A percentile compares a stretch with the other conserved stretches of the same genome.
These are phyloP conservation scores for Xylaria scruposa DNA, from an alignment of 495 filamentous ascomycete genomes.

Conservation along the genomic window DNA sequence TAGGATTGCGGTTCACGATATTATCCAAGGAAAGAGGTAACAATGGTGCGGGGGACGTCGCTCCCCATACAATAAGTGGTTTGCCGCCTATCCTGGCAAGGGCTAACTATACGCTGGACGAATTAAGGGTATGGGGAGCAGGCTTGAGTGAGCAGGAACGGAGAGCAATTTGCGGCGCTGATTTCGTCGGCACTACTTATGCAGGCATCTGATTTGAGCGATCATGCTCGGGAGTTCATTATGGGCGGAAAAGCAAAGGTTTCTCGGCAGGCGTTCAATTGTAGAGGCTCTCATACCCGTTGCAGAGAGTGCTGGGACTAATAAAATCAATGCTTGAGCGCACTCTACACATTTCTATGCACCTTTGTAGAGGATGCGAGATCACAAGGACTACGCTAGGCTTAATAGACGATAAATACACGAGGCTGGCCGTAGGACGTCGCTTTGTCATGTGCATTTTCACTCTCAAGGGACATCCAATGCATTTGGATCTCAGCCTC, in stretches of 20 bases:
- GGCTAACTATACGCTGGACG: slow-evolving; percentile 50
- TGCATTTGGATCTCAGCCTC: neutral
- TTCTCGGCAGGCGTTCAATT: neutral
- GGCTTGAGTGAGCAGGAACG: slow-evolving; percentile 48
- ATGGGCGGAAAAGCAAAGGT: neutral
- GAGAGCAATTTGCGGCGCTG: slow-evolving; percentile 53
- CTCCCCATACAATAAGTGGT: slow-evolving; percentile 23
- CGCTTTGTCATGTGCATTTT: neutral
- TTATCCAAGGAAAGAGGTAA: slow-evolving; percentile 57
- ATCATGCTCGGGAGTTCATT: neutral
- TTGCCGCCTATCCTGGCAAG: slow-evolving; percentile 27
- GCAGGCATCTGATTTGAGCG: slow-evolving; percentile 37
- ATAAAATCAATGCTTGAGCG: neutral
- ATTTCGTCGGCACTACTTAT: slow-evolving; percentile 52
- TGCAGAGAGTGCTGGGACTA: neutral
- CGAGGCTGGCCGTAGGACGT: neutral
- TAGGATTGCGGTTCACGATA: slow-evolving; percentile 84
- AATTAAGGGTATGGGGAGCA: slow-evolving; percentile 44
- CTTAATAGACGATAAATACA: neutral
- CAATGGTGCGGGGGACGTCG: slow-evolving; percentile 22
- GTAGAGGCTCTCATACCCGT: neutral
- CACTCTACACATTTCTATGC: neutral
- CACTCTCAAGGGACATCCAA: neutral
- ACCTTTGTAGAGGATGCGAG: neutral
- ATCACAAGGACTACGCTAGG: neutral